A percentile compares a stretch with the other conserved stretches of the same genome.
Evolutionary conservation across 1,284 basidiomycete species (phyloP).

Genomic region (Pseudozyma thailandica): DNA sequence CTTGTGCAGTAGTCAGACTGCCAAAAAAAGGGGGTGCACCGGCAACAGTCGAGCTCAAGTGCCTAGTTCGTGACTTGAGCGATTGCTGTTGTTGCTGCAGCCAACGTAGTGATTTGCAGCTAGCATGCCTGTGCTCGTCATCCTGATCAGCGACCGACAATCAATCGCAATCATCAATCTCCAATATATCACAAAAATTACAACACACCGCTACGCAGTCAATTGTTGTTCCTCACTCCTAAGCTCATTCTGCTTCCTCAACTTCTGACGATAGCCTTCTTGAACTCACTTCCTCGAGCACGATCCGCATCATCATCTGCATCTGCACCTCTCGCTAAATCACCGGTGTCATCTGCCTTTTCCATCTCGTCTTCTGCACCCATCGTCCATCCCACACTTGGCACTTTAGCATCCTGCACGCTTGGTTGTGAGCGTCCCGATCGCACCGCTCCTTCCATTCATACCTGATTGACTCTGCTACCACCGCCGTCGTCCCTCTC

Average conservation of each 20-base stretch:
- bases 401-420: no score
- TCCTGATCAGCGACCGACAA: slow-evolving; percentile 22
- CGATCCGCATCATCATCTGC: background rate
- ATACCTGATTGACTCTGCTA: no score
- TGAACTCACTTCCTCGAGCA: background rate
- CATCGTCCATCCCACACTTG: background rate
- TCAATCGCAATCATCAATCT: background rate
- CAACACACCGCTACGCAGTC: background rate
- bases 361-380: background rate
- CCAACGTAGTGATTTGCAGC: slow-evolving; percentile 67
- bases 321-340: background rate
- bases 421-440: no score
- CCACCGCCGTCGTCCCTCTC: no score
- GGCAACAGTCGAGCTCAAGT: background rate
- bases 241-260: no score
- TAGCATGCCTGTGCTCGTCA: slow-evolving; percentile 45
- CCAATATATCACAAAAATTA: slow-evolving; percentile 4
- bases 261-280: no score
- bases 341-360: background rate
- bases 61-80: background rate
- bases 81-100: background rate
- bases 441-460: no score
- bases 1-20: background rate
- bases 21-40: background rate
- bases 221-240: no score